These are phyloP conservation scores for Clarireedia hainanense DNA, from an alignment of 2,329 filamentous ascomycete genomes.

Conservation along the genomic window DNA sequence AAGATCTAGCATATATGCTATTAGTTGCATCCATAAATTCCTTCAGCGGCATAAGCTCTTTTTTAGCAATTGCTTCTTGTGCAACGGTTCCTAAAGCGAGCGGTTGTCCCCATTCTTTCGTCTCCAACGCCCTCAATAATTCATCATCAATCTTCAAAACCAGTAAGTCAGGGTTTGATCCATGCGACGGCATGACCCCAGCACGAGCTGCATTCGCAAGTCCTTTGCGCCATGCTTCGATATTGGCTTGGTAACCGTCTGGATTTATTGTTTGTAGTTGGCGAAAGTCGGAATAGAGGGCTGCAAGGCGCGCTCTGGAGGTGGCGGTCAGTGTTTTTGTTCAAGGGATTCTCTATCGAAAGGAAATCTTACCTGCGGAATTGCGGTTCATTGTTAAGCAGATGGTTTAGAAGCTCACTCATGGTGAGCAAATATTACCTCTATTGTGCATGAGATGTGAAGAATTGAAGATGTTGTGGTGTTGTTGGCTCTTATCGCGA, in stretches of 20 bases:
- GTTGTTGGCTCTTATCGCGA: slow-evolving; percentile 11
- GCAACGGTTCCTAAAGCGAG: slow-evolving; percentile 74
- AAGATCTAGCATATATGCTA: slow-evolving; percentile 73
- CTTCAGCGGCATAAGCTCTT: slow-evolving; percentile 61
- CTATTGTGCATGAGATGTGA: slow-evolving; percentile 3
- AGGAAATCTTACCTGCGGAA: slow-evolving; percentile 45
- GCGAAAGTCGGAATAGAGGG: slow-evolving; percentile 82
- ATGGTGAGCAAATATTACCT: slow-evolving; percentile 32
- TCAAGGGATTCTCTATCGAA: background rate
- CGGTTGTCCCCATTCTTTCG: slow-evolving; percentile 71
- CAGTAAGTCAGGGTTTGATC: slow-evolving; percentile 40
- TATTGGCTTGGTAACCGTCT: slow-evolving; percentile 76
- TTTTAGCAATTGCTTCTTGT: slow-evolving; percentile 60
- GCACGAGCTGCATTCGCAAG: slow-evolving; percentile 60
- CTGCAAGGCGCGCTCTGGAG: slow-evolving; percentile 64
- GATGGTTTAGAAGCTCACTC: slow-evolving; percentile 62
- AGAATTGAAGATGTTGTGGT: background rate
- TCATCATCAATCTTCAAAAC: slow-evolving; percentile 50
- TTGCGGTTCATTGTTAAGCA: slow-evolving; percentile 51
- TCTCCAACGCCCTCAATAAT: slow-evolving; percentile 65
- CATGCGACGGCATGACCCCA: slow-evolving; percentile 41
- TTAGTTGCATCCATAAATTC: slow-evolving; percentile 59
- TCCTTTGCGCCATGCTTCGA: slow-evolving; percentile 69
- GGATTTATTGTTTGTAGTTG: slow-evolving; percentile 69
- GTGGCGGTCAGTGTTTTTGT: background rate